These are phyloP conservation scores for Penicillium sp. DNA, from an alignment of 2,329 filamentous ascomycete species.

Conservation along the genomic window DNA sequence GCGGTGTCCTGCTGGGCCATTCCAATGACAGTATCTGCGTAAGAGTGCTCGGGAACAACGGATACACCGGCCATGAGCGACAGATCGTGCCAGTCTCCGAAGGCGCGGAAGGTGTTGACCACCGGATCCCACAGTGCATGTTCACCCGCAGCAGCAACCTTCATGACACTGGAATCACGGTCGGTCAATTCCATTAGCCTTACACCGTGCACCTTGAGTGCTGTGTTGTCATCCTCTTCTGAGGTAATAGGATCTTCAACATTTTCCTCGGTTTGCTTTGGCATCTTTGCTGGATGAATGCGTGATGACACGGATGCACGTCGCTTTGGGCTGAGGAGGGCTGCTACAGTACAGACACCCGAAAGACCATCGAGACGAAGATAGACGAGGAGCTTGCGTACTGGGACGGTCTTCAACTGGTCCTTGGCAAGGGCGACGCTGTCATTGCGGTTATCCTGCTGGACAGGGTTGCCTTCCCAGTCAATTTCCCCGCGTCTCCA, in stretches of 20 bases:
- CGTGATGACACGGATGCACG: conserved; percentile 33
- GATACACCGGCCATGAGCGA: conserved; percentile 79
- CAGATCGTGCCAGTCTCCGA: conserved; percentile 80
- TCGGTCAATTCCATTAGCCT: conserved; percentile 85
- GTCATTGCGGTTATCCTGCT: conserved; percentile 45
- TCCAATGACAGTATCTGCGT: conserved; percentile 71
- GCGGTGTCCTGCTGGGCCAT: conserved; percentile 69
- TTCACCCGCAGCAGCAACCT: conserved; percentile 79
- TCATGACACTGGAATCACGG: conserved; percentile 93
- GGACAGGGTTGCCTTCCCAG: conserved; percentile 68
- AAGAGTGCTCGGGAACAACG: conserved; percentile 74
- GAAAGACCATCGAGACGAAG: conserved; percentile 83
- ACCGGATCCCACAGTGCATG: conserved; percentile 74
- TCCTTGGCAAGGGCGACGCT: conserved; percentile 45
- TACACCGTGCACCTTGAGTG: conserved; percentile 77
- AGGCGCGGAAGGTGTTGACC: conserved; percentile 85
- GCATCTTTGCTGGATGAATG: conserved; percentile 36
- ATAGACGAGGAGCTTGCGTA: conserved; percentile 73
- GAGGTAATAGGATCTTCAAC: conserved; percentile 25
- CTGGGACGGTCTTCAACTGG: conserved; percentile 52
- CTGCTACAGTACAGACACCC: conserved; percentile 77
- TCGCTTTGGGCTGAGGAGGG: conserved; percentile 65
- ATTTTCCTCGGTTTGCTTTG: conserved; percentile 21
- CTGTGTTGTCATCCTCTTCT: conserved; percentile 29
- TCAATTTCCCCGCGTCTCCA: conserved; percentile 87